Conservation (phyloP, 106 monocot species). For the Vanilla planifolia region DNA sequence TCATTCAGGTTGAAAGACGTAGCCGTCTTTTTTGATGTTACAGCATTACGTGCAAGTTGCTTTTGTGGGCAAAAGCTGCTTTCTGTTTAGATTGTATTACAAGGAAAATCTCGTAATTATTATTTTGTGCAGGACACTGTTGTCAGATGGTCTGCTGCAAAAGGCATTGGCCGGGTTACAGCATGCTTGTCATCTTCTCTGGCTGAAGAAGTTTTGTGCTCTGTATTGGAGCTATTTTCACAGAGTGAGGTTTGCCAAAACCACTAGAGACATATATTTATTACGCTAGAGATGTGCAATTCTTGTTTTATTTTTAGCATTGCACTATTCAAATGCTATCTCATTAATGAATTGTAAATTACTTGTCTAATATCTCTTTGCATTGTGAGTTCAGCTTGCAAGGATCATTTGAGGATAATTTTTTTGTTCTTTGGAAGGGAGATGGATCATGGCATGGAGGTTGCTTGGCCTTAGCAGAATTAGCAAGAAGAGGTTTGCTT, state of each 20-base stretch:
- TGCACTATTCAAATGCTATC: not conserved
- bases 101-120: constrained; percentile 5
- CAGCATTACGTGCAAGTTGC: not conserved
- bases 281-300: not conserved
- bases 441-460: constrained; percentile 99
- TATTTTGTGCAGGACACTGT: constrained; percentile 69
- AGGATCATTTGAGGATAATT: constrained; percentile 3
- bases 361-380: not conserved
- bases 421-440: constrained; percentile 61
- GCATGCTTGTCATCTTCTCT: constrained; percentile 72
- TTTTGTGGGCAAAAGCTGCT: too few species aligned
- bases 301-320: not conserved
- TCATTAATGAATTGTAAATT: not conserved
- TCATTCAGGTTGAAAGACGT: too few species aligned
- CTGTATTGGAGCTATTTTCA: constrained; percentile 87
- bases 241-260: constrained; percentile 63
- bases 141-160: constrained; percentile 97
- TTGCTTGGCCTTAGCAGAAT: constrained; percentile 92
- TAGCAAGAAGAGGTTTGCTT: constrained; percentile 92
- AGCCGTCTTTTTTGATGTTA: too few species aligned
- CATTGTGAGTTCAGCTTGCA: not conserved
- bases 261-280: constrained; percentile 3
- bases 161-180: constrained; percentile 92
- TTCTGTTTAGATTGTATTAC: not conserved
- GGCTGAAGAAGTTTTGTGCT: constrained; percentile 75